Base-by-base conservation (phyloP, 2,329 filamentous ascomycete species). In the Remersonia thermophila region DNA sequence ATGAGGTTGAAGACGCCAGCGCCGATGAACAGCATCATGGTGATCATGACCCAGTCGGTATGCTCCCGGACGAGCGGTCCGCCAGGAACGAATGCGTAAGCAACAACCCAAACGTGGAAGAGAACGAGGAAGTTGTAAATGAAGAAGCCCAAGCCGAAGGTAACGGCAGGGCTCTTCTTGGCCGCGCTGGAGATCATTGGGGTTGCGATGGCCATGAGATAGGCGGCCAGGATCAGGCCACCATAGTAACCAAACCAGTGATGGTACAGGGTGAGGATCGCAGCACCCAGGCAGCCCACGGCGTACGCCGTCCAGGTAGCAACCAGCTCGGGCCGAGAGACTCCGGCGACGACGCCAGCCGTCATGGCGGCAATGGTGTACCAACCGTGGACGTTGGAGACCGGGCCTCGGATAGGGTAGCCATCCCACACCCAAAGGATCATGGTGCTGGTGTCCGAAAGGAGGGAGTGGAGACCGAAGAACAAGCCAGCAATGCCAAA, bases 31-130 rank as follows among this genome's bases (percentile, higher is more conserved):
- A 85, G 56, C 83, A 96, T 93, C 53, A 73, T 93, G 7, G 73
- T 73, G 5, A 75, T 71, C 85, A 96, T 93, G 52, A 98, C 71
- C 83, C 87, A 95, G 55, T 96, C 89, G 1, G 87, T 98, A 53
- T 80, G 87, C 57, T 98, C 91, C 30, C 91, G 80, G 30, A 98
- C 83, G 1, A 94, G 70, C 3, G 85, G 85, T 2, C 91, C 91
- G 35, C 91, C 91, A 2, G 91, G 91, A 3, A 98, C 91, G 49
- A 98, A 98, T 10, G 91, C 91, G 52, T 98, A 98, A 2, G 91
- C 91, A 9, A 98, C 91, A 26, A 95, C 83, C 91, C 91, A 98
- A 37, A 95, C 86, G 54, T 96, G 89, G 66, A 94, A 94, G n/a
- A 98, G 72, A 4, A 95, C 80, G 63, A 96, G 63, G 51, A 96